Base-by-base conservation (phyloP, 257 asterid genomes). In the Rhazya stricta region DNA sequence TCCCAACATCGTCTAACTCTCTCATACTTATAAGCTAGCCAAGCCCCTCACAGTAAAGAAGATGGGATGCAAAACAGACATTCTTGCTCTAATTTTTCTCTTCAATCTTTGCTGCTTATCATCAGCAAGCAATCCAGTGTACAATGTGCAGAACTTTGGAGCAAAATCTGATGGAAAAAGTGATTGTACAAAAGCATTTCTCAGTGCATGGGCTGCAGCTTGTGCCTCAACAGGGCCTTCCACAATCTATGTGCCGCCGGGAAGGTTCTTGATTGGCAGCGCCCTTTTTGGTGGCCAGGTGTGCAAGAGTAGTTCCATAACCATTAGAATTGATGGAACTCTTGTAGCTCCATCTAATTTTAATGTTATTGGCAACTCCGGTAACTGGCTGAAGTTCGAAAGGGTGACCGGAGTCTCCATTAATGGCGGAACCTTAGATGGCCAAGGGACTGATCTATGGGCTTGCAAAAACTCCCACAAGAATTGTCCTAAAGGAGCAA, bases 301-400 rank as follows among this genome's bases (percentile, higher is more conserved):
- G 27, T 89, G 94, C 84, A 86, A 81, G 30, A 86, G 76, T 16
- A 78, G 13, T 9, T 85, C 81, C 12, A 80, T 84, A 12, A 83
- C 88, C 0, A 65, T 88, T 16, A 85, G 74, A 1, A 77, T 88
- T 1, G 92, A 84, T 39, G 94, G 92, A 53, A 81, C 87, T 45
- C 81, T 89, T 4, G 77, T 89, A 5, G 95, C 91, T 45, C 92
- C 95, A 0, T 79, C 89, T 0, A 82, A 87, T 75, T 87, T 87
- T 79, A 79, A 83, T 41, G 84, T 45, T 1, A 21, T 83, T 32
- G 89, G 88, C 6, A 70, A 71, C 4, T 54, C 54, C 11, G 89
- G 80, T 30, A 77, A 50, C 48, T 89, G 91, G 94, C 41, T 89
- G 63, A 79, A 72, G 78, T 89, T 89, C 71, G 84, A 84, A 1